A percentile compares a stretch with the other conserved stretches of the same genome.
These are phyloP conservation scores for Cryptosporidium sp. DNA, from an alignment of 169 alveolate species.

Conservation along the genomic window DNA sequence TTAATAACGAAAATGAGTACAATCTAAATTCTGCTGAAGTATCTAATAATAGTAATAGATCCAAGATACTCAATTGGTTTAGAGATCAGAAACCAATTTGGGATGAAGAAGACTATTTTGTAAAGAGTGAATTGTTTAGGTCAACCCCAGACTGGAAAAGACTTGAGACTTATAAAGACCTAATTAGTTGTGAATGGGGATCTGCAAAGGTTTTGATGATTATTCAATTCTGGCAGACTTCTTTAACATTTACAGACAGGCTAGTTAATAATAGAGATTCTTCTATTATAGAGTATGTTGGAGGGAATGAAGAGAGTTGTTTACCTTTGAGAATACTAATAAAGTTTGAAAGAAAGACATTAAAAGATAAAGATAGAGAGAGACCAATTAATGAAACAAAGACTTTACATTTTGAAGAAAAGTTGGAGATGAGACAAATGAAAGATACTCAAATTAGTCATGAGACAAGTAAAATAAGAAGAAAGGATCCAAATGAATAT, in stretches of 20 bases:
- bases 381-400: not conserved
- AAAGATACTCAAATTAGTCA: not conserved
- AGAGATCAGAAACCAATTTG: slow-evolving; percentile 42
- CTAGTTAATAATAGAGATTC: slow-evolving; percentile 27
- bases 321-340: slow-evolving; percentile 54
- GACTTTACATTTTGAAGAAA: not conserved
- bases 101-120: slow-evolving; percentile 23
- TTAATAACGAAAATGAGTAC: not conserved
- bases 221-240: slow-evolving; percentile 62
- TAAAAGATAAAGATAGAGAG: not conserved
- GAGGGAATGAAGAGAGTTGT: slow-evolving; percentile 64
- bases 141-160: slow-evolving; percentile 71
- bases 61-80: slow-evolving; percentile 26
- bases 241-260: slow-evolving; percentile 52
- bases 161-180: slow-evolving; percentile 4
- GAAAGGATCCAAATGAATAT: not conserved
- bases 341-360: slow-evolving; percentile 43
- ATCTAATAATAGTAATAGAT: not conserved
- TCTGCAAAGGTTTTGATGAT: slow-evolving; percentile 55
- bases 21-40: not conserved
- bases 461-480: not conserved
- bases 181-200: slow-evolving; percentile 62
- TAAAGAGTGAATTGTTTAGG: slow-evolving; percentile 25
- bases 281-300: slow-evolving; percentile 59
- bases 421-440: not conserved